Percentiles rank a stretch among this genome's conserved stretches.
Conservation (phyloP, 169 alveolate species). For the Cryptosporidium meleagridis region DNA sequence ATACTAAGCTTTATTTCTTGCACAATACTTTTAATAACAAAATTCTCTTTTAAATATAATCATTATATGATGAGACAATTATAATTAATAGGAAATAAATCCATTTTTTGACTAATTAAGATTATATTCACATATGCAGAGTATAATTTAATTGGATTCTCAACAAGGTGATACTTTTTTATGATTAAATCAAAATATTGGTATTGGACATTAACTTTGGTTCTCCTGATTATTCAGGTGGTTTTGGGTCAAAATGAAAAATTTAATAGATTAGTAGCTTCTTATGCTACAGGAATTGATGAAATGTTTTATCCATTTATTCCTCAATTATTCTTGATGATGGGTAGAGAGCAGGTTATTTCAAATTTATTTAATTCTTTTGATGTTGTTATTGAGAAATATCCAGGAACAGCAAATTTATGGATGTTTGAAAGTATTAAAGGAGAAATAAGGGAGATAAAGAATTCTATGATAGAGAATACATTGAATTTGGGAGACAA, state of each 20-base stretch:
- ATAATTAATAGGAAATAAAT: background rate
- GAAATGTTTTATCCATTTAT: slow-evolving; percentile 44
- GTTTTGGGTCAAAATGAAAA: slow-evolving; percentile 24
- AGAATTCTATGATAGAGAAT: background rate
- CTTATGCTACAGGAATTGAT: slow-evolving; percentile 23
- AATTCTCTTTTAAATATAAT: background rate
- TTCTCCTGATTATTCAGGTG: slow-evolving; percentile 1
- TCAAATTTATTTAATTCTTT: background rate
- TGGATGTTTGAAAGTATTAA: slow-evolving; percentile 17
- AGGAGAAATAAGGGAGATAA: background rate
- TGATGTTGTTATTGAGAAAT: background rate
- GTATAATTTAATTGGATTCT: background rate
- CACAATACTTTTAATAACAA: background rate
- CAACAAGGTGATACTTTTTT: background rate
- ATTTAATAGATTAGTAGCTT: background rate
- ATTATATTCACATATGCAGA: background rate
- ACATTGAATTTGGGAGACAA: background rate
- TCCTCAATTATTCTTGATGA: slow-evolving; percentile 25
- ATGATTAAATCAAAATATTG: slow-evolving; percentile 26
- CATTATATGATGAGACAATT: slow-evolving; percentile 8
- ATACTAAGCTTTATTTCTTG: background rate
- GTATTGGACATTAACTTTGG: slow-evolving; percentile 1
- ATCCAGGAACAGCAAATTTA: background rate
- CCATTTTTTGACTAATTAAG: background rate
- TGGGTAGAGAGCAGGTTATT: slow-evolving; percentile 31